Base-by-base conservation (phyloP, 2,329 filamentous ascomycete species). In the Plectosphaerella plurivora region DNA sequence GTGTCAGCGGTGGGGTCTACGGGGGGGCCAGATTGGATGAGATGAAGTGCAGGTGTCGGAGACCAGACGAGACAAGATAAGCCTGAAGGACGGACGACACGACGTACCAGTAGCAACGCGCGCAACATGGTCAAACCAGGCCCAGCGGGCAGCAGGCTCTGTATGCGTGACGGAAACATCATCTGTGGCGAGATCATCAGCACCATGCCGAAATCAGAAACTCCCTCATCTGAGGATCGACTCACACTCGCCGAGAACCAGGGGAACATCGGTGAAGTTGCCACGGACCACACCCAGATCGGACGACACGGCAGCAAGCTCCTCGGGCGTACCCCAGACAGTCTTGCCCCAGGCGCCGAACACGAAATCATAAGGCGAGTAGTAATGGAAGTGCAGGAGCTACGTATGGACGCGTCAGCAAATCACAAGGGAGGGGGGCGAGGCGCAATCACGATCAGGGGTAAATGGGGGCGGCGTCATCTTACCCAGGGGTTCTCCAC, bases 321-420 rank as follows among this genome's bases (percentile, higher is more conserved):
- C 81, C 1, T 69, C 68, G 18, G 75, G 75, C 2, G 76, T 78
- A 22, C 82, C 80, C 80, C 79, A 83, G 48, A 76, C 78, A 0
- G 81, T 83, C 61, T 81, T 81, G 22, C 82, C 82, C 81, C 79
- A 84, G 12, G 75, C 66, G 47, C 65, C 54, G 58, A 76, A 75
- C 15, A 73, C 67, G 48, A 75, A 74, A 55, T 75, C 74, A 65
- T 77, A 82, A 11, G 78, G 79, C 9, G 72, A 75, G 65, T 84
- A 85, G 64, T 83, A 84, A 60, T 85, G 82, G 60, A 81, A 83
- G 60, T 84, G 81, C 28, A 84, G 71, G 0, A 76, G 28, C 28
- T 33, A 12, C 8, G 28, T 10, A 12, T 3, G 7, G 28, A 33
- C 28, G 28, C 28, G 28, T 33, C 28, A 33, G 28, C 28, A 12